Conservation (phyloP, 352 stramenopile species). For the Phytophthora megakarya region DNA sequence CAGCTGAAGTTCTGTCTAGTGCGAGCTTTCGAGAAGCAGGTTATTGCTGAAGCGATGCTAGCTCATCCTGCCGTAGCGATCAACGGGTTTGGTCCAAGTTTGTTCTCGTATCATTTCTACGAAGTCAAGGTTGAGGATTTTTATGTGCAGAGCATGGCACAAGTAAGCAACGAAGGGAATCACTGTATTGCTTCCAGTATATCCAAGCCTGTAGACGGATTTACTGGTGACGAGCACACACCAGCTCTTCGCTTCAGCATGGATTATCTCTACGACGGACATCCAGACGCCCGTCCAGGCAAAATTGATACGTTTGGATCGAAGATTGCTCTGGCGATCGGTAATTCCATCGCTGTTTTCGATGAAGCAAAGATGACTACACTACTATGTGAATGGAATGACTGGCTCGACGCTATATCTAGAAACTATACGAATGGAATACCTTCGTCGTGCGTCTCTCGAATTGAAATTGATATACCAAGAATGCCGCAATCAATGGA, state of each 20-base stretch:
- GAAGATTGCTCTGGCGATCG: conserved; percentile 69
- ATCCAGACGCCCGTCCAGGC: conserved; percentile 56
- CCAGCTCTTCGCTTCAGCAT: conserved; percentile 60
- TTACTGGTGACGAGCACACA: conserved; percentile 1
- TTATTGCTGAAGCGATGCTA: conserved; percentile 66
- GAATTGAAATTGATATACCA: conserved; percentile 25
- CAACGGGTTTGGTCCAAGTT: conserved; percentile 70
- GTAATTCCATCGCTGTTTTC: conserved; percentile 73
- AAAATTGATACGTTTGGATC: conserved; percentile 70
- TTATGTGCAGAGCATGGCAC: conserved; percentile 76
- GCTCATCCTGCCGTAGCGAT: conserved; percentile 59
- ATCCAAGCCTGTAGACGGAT: conserved; percentile 11
- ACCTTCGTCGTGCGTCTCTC: conserved; percentile 22
- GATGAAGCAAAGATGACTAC: conserved; percentile 73
- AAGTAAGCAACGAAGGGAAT: conserved; percentile 38
- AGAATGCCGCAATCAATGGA: conserved; percentile 22
- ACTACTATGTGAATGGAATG: conserved; percentile 64
- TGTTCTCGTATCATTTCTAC: conserved; percentile 87
- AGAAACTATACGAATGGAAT: conserved; percentile 42
- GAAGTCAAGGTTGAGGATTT: conserved; percentile 69
- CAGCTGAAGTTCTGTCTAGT: conserved; percentile 75
- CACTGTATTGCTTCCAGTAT: conserved; percentile 85
- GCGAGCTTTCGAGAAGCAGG: conserved; percentile 59
- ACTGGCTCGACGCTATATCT: conserved; percentile 65
- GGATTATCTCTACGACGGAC: conserved; percentile 68